Evolutionary conservation across 2,329 filamentous ascomycete genomes (phyloP), one percentile per base, ranked within the genome.

Genomic region (Penicillium olsonii): DNA sequence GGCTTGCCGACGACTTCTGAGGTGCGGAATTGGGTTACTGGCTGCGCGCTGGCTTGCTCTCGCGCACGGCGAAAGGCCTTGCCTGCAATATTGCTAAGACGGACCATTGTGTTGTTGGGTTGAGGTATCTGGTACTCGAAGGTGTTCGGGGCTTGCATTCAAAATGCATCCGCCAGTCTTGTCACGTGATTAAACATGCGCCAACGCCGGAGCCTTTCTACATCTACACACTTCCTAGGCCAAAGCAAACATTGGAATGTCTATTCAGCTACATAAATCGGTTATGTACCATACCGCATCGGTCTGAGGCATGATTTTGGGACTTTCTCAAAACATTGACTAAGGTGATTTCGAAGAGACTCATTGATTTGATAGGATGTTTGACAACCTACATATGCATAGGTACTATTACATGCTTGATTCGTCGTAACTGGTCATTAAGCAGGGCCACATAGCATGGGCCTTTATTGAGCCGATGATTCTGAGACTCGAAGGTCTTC

Each of bases 1-100:
- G 19, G 78, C 78, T 58, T 74, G 65, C 47, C 47, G 29, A 35
- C 22, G 20, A 27, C 66, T 62, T 54, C 33, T 35, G n/a, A 57
- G 41, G 29, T 56, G 54, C 12, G 61, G 54, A 42, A 17, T 7
- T 12, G 20, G 31, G 34, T 48, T 1, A 20, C 31, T 19, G 37
- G 19, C 22, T 19, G 18, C 12, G 37, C 11, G 12, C 14, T 27
- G 14, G 47, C 47, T 29, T 50, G 47, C 10, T 45, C 37, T 18
- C 40, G 26, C 5, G 45, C 35, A 35, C 42, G 47, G 19, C 27
- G 20, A 12, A 45, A 15, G 12, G 29, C 42, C 31, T 40, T 50
- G 29, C 22, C 42, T 37, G 33, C 17, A 11, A 50, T 20, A 24
- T 22, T 45, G 37, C 24, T 45, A 35, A 50, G 42, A 40, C 47